These are phyloP conservation scores for Hansfordia pulvinata DNA, from an alignment of 2,329 filamentous ascomycete genomes.

Conservation along the genomic window DNA sequence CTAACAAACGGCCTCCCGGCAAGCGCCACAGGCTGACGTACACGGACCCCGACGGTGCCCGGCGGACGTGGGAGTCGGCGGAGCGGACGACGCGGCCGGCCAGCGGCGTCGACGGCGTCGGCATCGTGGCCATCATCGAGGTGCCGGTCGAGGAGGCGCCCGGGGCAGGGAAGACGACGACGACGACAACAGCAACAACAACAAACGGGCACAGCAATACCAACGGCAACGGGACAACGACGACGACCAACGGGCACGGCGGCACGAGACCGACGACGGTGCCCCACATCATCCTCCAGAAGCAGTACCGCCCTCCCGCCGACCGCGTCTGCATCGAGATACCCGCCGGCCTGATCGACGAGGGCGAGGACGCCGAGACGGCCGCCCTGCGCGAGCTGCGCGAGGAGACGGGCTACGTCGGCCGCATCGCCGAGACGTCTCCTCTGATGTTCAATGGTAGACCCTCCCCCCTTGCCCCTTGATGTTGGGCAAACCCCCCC, in stretches of 20 bases:
- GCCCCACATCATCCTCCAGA: slow-evolving; percentile 48
- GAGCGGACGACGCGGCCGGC: slow-evolving; percentile 56
- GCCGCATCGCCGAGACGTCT: slow-evolving; percentile 36
- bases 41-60: slow-evolving; percentile 42
- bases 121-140: slow-evolving; percentile 61
- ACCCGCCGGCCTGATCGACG: slow-evolving; percentile 50
- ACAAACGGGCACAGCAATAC: background rate
- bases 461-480: too few species aligned
- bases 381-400: slow-evolving; percentile 50
- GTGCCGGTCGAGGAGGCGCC: too few species aligned
- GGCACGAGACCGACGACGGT: too few species aligned
- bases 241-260: slow-evolving; percentile 15
- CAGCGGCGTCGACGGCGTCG: slow-evolving; percentile 56
- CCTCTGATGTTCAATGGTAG: slow-evolving; percentile 54
- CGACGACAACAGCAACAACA: background rate
- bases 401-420: slow-evolving; percentile 56
- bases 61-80: slow-evolving; percentile 58
- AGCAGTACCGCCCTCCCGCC: slow-evolving; percentile 52
- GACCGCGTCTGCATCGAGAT: slow-evolving; percentile 47
- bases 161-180: too few species aligned
- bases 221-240: background rate
- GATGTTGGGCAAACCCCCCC: too few species aligned
- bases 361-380: slow-evolving; percentile 44
- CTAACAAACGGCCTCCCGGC: too few species aligned
- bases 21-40: slow-evolving; percentile 41